Base-by-base conservation (phyloP, 1,284 basidiomycete genomes). In the Ustilago crameri region DNA sequence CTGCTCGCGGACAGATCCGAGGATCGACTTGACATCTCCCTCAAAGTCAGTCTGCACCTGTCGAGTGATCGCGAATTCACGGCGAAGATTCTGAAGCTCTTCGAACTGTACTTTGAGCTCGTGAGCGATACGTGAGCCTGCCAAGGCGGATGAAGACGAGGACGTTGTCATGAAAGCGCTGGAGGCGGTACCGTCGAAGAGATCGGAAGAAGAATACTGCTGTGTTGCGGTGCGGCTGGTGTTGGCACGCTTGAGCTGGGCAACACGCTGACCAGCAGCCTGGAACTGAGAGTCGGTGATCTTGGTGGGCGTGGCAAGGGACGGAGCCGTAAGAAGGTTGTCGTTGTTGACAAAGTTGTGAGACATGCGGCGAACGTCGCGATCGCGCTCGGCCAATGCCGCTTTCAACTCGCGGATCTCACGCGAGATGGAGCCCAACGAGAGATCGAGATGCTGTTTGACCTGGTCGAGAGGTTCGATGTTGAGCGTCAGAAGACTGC, bases 381-480 rank as follows among this genome's bases (percentile, higher is more conserved):
- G 51, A n/a, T 77, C 77, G 35, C 68, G 51, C 45, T 85, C 79
- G 27, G 83, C 83, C 51, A 95, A 88, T 15, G 88, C 87, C 5
- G 87, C 86, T 76, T 90, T 91, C 63, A 98, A 87, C 55, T 98
- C 95, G 74, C 94, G 93, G 82, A 98, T 88, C 73, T 98, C 95
- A 73, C 92, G 90, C 15, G 92, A 89, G n/a, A 98, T 86, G 1
- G 86, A 86, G 0, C 90, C 90, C 59, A 98, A 92, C 71, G 95
- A 93, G 3, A 89, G 82, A 81, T 98, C 95, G 70, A 98, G 94
- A 81, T 98, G 95, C 81, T 96, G 93, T 83, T 96, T 97, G 83
- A 98, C 95, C 84, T 98, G 95, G 84, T 98, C 95, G 52, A 98
- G 89, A 14, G 93, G 93, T 87, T 98, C 95, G 70, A 98, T 95